Base-by-base conservation (phyloP, 2,329 filamentous ascomycete species). In the Aureobasidium sp. region DNA sequence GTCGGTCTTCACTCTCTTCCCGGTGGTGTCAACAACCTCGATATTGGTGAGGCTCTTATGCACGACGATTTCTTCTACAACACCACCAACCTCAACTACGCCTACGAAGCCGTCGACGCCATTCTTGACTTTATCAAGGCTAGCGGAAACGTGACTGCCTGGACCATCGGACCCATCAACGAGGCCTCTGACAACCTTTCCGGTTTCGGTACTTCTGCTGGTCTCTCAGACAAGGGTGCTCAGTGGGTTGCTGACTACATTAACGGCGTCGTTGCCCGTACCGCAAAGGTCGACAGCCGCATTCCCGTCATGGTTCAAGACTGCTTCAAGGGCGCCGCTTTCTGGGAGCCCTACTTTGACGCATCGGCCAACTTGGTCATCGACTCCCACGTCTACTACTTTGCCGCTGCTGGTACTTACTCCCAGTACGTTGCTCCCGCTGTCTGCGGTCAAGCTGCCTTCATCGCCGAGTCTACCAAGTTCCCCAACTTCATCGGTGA, bases 1-100 rank as follows among this genome's bases (percentile, higher is more conserved):
- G 64, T 74, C n/a, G 72, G 70, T 20, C 64, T 75, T 8, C 73
- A 75, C 65, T 69, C 70, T 12, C 67, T 71, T 9, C 66, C 69
- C 22, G 67, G 72, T 29, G 67, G 71, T 64, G 71, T 74, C 48
- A 75, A 75, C 62, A 59, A 59, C 44, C 56, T 59, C 45, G 65
- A 66, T 27, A 70, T 70, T 48, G 67, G 66, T 42, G 67, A 69
- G 61, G 67, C 67, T 25, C 64, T 69, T 34, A 70, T 70, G 14
- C 71, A 72, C 60, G 64, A 65, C 52, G 69, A 63, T 27, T 76
- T 73, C 73, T 76, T 75, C 67, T 65, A 71, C 62, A 76, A 73
- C 64, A 61, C 64, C 25, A 74, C 70, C 11, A 71, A 70, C 31
- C 65, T 75, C 11, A 69, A 71, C 42, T 73, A 71, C 44, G 64